Base-by-base conservation (phyloP, 768 basidiomycete species). In the Glaciozyma antarctica region DNA sequence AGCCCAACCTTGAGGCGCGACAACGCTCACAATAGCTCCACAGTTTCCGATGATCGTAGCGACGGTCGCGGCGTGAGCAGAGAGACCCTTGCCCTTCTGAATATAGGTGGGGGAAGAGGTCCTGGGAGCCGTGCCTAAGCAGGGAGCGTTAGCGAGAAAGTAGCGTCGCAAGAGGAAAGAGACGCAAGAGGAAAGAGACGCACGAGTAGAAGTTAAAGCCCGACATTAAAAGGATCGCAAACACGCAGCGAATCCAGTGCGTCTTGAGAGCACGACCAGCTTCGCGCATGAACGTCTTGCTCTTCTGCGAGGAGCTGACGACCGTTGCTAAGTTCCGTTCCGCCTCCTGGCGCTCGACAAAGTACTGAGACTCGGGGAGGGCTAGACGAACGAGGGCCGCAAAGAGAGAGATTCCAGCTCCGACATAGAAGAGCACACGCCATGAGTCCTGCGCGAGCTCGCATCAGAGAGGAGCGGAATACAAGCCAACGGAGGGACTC, bases 161-260 rank as follows among this genome's bases (percentile, higher is more conserved):
- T 32, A 32, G 32, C 32, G 32, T n/a, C n/a, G n/a, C n/a, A 32
- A 32, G 9, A 32, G 32, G 32, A 32, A 4, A 32, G 32, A 4
- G 32, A 32, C 32, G 32, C 9, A 32, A 32, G 9, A 32, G 32
- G 32, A 32, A 4, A 32, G 32, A 4, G 32, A 32, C 32, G 32
- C 9, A 32, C 32, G 32, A 32, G 67, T 87, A 79, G 77, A 88
- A 79, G 74, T 70, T 67, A 58, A 67, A 70, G 16, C 65, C 60
- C 15, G 65, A 44, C 69, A 70, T 70, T 10, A 70, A 58, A 22
- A 90, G 77, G 26, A 92, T 81, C 0, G 87, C 87, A 72, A 92
- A 93, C 58, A 92, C 84, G 74, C 87, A 90, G 43, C 88, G 74
- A 17, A 84, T 69, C 90, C 90, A 94, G 74, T 95, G 88, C 17